A percentile compares a stretch with the other conserved stretches of the same genome.
Conservation (phyloP, 1,139 yeast genomes). For the Yamadazyma atmosphaerica region DNA sequence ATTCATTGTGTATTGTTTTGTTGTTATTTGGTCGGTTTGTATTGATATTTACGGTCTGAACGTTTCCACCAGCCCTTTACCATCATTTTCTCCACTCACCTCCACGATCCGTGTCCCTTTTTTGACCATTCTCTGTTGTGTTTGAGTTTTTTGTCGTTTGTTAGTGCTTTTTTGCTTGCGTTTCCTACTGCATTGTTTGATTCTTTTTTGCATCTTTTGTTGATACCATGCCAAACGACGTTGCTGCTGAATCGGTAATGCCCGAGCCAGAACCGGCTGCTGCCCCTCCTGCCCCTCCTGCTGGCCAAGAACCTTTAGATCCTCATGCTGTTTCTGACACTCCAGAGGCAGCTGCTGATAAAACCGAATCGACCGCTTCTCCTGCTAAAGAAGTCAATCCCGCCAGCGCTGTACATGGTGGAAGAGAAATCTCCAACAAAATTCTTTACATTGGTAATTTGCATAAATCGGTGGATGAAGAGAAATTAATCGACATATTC, state of each 20-base stretch:
- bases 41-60: too few species aligned
- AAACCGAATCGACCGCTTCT: too few species aligned
- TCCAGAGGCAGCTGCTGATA: too few species aligned
- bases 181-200: background rate
- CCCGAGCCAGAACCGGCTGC: background rate
- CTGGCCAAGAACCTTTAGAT: background rate
- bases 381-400: slow-evolving; percentile 24
- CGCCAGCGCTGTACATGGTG: slow-evolving; percentile 77
- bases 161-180: background rate
- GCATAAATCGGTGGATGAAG: slow-evolving; percentile 66
- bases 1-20: too few species aligned
- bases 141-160: background rate
- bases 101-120: background rate
- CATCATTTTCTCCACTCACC: background rate
- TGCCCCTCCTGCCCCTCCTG: background rate
- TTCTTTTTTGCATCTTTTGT: background rate
- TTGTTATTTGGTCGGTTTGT: too few species aligned
- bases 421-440: slow-evolving; percentile 72
- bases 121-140: background rate
- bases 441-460: slow-evolving; percentile 79
- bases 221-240: background rate
- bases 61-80: background rate
- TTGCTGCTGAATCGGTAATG: background rate
- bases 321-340: background rate
- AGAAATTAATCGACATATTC: slow-evolving; percentile 59